Evolutionary conservation across 2,329 filamentous ascomycete species (phyloP), one percentile per base, ranked within the genome.

Genomic region (Penicillium frequentans): DNA sequence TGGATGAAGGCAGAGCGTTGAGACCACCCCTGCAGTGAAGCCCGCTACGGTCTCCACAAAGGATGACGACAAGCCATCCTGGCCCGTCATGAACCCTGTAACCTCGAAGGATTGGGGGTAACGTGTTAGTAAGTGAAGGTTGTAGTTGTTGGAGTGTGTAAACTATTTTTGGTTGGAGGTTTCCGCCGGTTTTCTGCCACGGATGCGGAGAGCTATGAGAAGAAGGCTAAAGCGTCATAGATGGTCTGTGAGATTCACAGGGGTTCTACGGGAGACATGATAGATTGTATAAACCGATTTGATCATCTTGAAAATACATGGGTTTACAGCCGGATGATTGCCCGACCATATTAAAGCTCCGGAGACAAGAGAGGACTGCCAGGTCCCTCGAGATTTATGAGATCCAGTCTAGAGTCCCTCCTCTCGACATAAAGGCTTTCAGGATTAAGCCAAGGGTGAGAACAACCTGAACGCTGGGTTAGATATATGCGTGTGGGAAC

Each of bases 1-100:
- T 31, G 95, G 95, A 66, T 98, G 93, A 52, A 95, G 89, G 55
- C 87, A 88, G 49, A 98, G 82, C 24, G 95, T 98, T 52, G 93
- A 90, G 66, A 92, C 84, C 55, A 91, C 84, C 60, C 95, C 95
- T 58, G 95, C 95, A 63, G 89, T 90, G 75, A 99, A 89, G 67
- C 95, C 95, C 60, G 95, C 91, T 73, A 93, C 82, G 70, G 89
- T 89, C 83, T 98, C 95, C 76, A 97, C 85, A 71, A 90, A 76
- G 67, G 90, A 91, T 76, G 90, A 86, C 70, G 89, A 88, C 71
- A 89, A 80, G 76, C 83, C 85, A 73, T 84, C 75, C 62, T 75
- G 72, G 60, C 70, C 68, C 68, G 74, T 75, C 75, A 79, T 79
- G 73, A 71, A 76, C 67, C 62, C 58, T n/a, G 16, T 2, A 35